Evolutionary conservation across 176 grass and related monocot species (phyloP), one percentile per base, ranked within the genome.

Genomic region (Cenchrus purpureus): DNA sequence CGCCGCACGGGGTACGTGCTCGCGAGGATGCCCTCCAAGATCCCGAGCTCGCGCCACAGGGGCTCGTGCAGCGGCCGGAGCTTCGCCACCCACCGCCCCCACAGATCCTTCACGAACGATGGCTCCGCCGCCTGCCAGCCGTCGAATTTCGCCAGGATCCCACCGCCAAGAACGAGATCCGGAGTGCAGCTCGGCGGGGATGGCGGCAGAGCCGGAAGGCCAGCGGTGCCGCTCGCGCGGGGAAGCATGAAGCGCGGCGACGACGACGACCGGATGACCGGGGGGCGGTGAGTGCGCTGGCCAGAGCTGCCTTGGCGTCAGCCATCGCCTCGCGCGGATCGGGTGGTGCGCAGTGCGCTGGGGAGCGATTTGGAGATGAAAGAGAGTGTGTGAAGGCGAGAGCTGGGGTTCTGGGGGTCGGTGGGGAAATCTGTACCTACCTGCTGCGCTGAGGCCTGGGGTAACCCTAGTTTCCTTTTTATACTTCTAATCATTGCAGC

Each of bases 21-120:
- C 0, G 85, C 66, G 0, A 79, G 20, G 34, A 93, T 75, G 46
- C 65, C 85, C 1, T 88, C 79, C 20, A 29, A 74, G 62, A 93
- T 86, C 15, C 88, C 88, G 5, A 77, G 19, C 28, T 59, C 52
- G 8, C 53, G 83, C 85, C 82, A 93, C 22, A 58, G 13, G 10
- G 43, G 22, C 40, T 79, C 85, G 46, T 90, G 76, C 12, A 12
- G 46, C 59, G 88, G 82, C 15, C 68, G 65, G 37, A 93, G 88
- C 78, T 83, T 93, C 0, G 15, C 15, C 37, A 93, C 82, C 91
- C 88, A 93, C 14, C 45, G 22, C 3, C 9, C 57, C 91, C 88
- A 93, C 1, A 10, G 59, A 1, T 25, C 51, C 12, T 58, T 2
- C 37, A 40, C 37, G 37, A 40, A 4, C 37, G 37, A 40, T 40